These are phyloP conservation scores for Aureoboletus auriporus DNA, from an alignment of 768 basidiomycete genomes.

Conservation along the genomic window DNA sequence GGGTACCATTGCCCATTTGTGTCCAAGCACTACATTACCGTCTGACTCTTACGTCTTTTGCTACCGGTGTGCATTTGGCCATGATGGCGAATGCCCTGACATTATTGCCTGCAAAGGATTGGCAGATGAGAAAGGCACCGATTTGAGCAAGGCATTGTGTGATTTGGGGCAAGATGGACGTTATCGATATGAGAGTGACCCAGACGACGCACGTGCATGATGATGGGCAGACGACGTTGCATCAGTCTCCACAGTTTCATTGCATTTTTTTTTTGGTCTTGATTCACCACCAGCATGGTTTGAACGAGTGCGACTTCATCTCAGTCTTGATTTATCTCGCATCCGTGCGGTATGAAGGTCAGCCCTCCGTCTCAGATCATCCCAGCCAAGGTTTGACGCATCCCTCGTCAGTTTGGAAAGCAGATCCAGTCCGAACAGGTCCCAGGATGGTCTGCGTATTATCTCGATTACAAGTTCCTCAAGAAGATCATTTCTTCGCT, in stretches of 20 bases:
- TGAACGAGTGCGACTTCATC: constrained; percentile 17
- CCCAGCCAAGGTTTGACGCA: neutral
- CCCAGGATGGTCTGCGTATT: constrained; percentile 93
- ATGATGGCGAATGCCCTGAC: constrained; percentile 88
- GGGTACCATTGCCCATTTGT: constrained; percentile 64
- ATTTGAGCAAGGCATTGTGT: constrained; percentile 39
- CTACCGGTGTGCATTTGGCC: constrained; percentile 84
- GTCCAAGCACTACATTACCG: constrained; percentile 64
- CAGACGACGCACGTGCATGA: constrained; percentile 23
- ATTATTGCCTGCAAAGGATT: constrained; percentile 64
- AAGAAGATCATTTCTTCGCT: constrained; percentile 99
- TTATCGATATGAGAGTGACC: neutral
- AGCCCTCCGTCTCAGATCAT: constrained; percentile 1
- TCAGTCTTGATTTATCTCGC: constrained; percentile 3
- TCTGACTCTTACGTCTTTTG: constrained; percentile 90
- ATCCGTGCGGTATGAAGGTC: constrained; percentile 30
- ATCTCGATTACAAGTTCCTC: constrained; percentile 97
- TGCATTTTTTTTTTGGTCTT: neutral
- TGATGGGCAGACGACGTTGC: neutral
- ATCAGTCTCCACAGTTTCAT: constrained; percentile 13
- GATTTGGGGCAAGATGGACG: constrained; percentile 5
- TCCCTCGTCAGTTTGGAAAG: constrained; percentile 86
- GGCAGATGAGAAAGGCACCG: constrained; percentile 86
- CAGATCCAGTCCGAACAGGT: constrained; percentile 94
- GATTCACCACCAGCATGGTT: constrained; percentile 23